Evolutionary conservation across 306 rosid genomes (phyloP), one percentile per base, ranked within the genome.

Genomic region (Hylodesmum podocarpum): DNA sequence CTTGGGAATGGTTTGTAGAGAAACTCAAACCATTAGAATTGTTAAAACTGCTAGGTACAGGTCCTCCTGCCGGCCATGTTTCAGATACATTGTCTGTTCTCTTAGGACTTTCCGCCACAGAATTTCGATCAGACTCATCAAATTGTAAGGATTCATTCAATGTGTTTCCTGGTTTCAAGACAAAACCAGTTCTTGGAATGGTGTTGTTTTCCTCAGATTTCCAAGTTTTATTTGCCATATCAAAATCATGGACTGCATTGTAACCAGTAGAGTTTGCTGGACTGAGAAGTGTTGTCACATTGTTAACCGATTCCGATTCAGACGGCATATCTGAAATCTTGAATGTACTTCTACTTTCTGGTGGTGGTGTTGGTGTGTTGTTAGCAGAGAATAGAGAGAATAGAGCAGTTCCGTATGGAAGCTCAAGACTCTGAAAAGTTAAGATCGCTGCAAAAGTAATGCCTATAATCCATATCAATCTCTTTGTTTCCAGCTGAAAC

Each of bases 391-490:
- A 77, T 49, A 84, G 70, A 70, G 95, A 83, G 15, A 78, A 5
- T 21, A 87, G 46, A 74, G 81, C 36, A 64, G 57, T 83, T 55
- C 88, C 83, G 36, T 84, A 84, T 14, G 94, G 88, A 76, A 88
- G 76, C 77, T 86, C 94, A 50, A 87, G 76, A 76, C 71, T 86
- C 74, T 86, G 90, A 58, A 90, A 78, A 4, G 74, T 85, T 43
- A 91, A 63, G 62, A 94, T 80, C 66, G 70, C 72, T 27, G 87
- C 86, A 77, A 90, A 84, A 19, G 88, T 78, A 16, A 88, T 24
- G 36, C 91, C 88, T 10, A 69, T 81, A 18, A 89, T 44, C 90
- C 90, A 86, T 53, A 86, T 55, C 75, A 94, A 80, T 78, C 86
- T 88, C 89, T 78, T 91, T 2, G 89, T 61, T 81, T 84, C 91